phyloP scores from a whole-genome alignment of 2,329 filamentous ascomycete genomes.

The Venturia nashicola region DNA sequence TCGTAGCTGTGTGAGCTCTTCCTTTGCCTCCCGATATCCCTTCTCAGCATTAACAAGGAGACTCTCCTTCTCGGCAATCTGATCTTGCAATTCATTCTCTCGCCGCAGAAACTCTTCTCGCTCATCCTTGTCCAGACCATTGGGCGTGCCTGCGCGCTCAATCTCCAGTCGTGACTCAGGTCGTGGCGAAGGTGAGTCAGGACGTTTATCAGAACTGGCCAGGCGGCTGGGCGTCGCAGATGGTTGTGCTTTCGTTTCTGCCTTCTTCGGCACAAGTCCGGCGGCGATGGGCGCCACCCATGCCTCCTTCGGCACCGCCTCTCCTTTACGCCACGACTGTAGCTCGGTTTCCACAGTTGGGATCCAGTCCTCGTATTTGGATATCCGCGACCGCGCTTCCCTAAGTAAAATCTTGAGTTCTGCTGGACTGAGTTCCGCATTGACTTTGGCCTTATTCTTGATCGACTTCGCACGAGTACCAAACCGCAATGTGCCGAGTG shows the following conservation, averaged over 20 bases:
- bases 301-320: conserved; percentile 74
- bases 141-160: conserved; percentile 78
- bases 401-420: conserved; percentile 89
- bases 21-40: conserved; percentile 66
- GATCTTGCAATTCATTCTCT: conserved; percentile 95
- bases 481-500: conserved; percentile 80
- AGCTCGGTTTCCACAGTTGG: conserved; percentile 74
- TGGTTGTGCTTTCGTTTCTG: conserved; percentile 31
- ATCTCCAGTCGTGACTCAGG: conserved; percentile 54
- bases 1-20: conserved; percentile 74
- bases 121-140: conserved; percentile 88
- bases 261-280: conserved; percentile 37
- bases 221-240: conserved; percentile 13
- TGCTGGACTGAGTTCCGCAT: conserved; percentile 88
- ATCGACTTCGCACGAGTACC: conserved; percentile 96
- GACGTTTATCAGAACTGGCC: conserved; percentile 13
- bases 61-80: conserved; percentile 84
- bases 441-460: conserved; percentile 99
- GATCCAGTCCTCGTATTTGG: conserved; percentile 80
- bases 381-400: conserved; percentile 82
- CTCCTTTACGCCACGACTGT: conserved; percentile 74
- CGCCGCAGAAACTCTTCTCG: conserved; percentile 88
- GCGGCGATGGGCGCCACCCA: conserved; percentile 61
- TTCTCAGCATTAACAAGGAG: conserved; percentile 70
- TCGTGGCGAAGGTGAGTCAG: conserved; percentile 50